Base-by-base conservation (phyloP, 805 yeast genomes). In the Yarrowia sp. region DNA sequence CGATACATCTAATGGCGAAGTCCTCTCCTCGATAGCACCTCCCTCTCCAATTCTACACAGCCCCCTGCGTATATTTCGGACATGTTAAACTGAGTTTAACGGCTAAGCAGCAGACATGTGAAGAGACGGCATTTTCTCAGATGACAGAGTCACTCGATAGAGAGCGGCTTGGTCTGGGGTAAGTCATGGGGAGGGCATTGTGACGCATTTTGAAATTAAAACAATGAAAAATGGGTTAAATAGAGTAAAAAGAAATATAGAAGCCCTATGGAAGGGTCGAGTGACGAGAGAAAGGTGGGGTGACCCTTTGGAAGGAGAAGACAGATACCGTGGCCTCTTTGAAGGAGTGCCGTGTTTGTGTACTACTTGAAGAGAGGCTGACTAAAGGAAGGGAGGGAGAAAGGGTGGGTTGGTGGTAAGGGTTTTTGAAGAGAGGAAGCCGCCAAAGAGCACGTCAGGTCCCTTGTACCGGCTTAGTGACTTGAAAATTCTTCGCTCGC, bases 91-190 rank as follows among this genome's bases (percentile, higher is more conserved):
- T 29, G 35, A 44, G 51, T 44, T 44, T 29, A 44, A 44, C 51
- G 51, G 51, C 35, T 27, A 44, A 44, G 51, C 51, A 44, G 22
- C 35, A 25, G 51, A 44, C 51, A 44, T 44, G 51, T 44, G 51
- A 18, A 27, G 24, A 8, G 51, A 44, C 51, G 51, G 51, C 51
- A 44, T 44, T 44, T 27, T 27, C 49, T 12, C 51, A 41, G 31
- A 42, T 42, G 49, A 42, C 49, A 24, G 16, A 22, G 51, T 44
- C 35, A 29, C 35, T 44, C 51, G 33, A 44, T 44, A 19, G 2
- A 12, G 35, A 44, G 49, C 51, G 51, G 51, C 51, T 42, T 44
- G 51, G 14, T 12, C 51, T 44, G 51, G 51, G 51, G 51, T 44
- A 44, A 18, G 51, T 44, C 51, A 44, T 44, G 51, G 35, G 51